Conservation (phyloP, 768 basidiomycete genomes). For the Pulveroboletus sp. region DNA sequence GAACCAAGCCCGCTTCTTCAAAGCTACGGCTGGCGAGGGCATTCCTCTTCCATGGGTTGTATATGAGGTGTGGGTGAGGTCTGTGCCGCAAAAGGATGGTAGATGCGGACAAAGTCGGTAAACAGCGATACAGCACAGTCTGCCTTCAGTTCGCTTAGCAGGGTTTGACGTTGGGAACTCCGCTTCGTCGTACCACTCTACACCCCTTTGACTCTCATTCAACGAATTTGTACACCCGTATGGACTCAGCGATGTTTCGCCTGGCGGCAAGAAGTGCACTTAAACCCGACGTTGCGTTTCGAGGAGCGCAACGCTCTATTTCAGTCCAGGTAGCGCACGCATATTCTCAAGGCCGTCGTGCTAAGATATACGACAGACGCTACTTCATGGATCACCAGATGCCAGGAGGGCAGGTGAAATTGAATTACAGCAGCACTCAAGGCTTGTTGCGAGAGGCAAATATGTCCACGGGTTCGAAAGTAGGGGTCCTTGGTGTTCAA, state of each 20-base stretch:
- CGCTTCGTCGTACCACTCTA: conserved; percentile 15
- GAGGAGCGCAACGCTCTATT: conserved; percentile 42
- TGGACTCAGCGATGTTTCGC: conserved; percentile 19
- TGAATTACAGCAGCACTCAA: conserved; percentile 77
- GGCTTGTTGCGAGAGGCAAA: conserved; percentile 88
- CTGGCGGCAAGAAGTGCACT: conserved; percentile 14
- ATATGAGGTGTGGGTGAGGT: conserved; percentile 39
- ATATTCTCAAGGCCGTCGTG: conserved; percentile 21
- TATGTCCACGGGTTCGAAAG: conserved; percentile 89
- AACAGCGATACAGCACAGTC: too few relatives aligned
- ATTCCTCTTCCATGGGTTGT: conserved; percentile 33
- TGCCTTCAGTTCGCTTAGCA: not conserved
- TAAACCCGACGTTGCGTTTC: conserved; percentile 12
- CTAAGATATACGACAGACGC: conserved; percentile 47
- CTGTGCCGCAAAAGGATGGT: conserved; percentile 9
- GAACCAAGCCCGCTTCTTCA: conserved; percentile 26
- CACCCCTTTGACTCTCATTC: conserved; percentile 3
- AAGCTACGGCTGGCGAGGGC: conserved; percentile 23
- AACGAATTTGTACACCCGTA: conserved; percentile 1
- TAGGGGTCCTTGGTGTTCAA: conserved; percentile 26
- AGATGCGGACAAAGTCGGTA: not conserved
- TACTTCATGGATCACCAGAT: conserved; percentile 91
- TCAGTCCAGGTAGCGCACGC: conserved; percentile 54
- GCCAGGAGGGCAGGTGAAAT: conserved; percentile 80
- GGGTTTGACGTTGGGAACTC: conserved; percentile 8